Evolutionary conservation across 1,139 yeast genomes (phyloP).

Genomic region (Kodamaea sp.): DNA sequence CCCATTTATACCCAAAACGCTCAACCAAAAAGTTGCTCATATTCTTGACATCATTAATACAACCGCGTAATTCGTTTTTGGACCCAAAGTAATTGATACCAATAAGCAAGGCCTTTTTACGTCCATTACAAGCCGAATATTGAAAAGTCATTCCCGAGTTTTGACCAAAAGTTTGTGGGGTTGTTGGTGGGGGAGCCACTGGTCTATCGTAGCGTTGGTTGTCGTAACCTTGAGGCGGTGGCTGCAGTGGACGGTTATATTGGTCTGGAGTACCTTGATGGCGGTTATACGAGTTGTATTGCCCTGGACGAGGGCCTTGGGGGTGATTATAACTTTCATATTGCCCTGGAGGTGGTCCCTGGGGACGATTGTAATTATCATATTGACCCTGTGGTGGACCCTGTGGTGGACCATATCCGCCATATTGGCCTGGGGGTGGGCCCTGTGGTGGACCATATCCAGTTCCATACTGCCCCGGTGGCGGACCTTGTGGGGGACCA

Average conservation of each 20-base stretch:
- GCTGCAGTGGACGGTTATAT: constrained; percentile 4
- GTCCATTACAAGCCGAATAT: constrained; percentile 75
- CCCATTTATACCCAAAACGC: constrained; percentile 63
- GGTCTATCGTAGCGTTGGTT: constrained; percentile 6
- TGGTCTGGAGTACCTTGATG: constrained; percentile 2
- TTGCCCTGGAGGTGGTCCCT: constrained; percentile 6
- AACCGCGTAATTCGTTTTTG: constrained; percentile 70
- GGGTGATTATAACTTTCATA: constrained; percentile 8
- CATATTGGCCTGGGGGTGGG: constrained; percentile 11
- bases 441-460: constrained; percentile 13
- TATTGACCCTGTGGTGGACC: constrained; percentile 11
- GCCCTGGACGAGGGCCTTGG: constrained; percentile 15
- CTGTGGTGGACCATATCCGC: constrained; percentile 6
- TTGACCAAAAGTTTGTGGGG: constrained; percentile 23
- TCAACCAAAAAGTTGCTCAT: constrained; percentile 55
- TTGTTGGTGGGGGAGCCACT: constrained; percentile 15
- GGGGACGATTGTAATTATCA: constrained; percentile 2
- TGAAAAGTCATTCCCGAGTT: constrained; percentile 27
- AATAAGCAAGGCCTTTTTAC: constrained; percentile 74
- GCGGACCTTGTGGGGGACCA: constrained; percentile 7
- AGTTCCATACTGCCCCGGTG: constrained; percentile 4
- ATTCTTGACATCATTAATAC: constrained; percentile 78
- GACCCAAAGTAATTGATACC: constrained; percentile 87
- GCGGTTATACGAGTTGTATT: constrained; percentile 1
- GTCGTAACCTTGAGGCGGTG: constrained; percentile 12